A percentile compares a stretch with the other conserved stretches of the same genome.
Evolutionary conservation across 2,329 filamentous ascomycete genomes (phyloP).

Genomic region (Pyrenophora tritici-repentis): DNA sequence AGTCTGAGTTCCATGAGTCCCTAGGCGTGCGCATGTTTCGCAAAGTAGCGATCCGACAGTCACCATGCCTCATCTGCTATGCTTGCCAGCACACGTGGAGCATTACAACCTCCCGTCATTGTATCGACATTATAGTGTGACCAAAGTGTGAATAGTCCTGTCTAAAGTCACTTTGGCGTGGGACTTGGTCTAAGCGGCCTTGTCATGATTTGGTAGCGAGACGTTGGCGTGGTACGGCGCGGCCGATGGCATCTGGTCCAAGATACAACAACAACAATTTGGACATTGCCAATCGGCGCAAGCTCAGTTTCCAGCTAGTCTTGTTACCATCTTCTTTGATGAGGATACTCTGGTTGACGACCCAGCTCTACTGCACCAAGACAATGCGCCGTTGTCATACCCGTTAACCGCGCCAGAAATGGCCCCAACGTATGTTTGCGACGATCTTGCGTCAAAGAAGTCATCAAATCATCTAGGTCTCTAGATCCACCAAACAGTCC

Average conservation of each 20-base stretch:
- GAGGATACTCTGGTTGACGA: background rate
- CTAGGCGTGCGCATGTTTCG: conserved; percentile 1
- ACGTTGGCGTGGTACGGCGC: conserved; percentile 37
- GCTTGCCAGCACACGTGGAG: background rate
- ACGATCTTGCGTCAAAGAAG: conserved; percentile 3
- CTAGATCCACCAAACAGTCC: background rate
- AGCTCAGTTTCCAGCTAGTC: background rate
- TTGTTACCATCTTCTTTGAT: background rate
- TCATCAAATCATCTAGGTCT: background rate
- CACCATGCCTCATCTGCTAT: background rate
- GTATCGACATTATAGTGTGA: background rate
- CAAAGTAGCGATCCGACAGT: background rate
- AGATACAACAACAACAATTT: conserved; percentile 11
- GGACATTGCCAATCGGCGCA: conserved; percentile 19
- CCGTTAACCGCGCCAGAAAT: background rate
- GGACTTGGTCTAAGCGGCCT: conserved; percentile 3
- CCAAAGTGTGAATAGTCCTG: background rate
- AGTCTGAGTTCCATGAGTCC: conserved; percentile 1
- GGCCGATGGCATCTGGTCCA: conserved; percentile 36
- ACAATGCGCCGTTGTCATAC: too few species aligned
- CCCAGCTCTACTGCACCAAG: too few species aligned
- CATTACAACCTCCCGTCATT: background rate
- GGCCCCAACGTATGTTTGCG: background rate
- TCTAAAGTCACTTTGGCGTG: background rate
- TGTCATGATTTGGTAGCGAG: conserved; percentile 35